Evolutionary conservation across 768 basidiomycete genomes (phyloP), one percentile per base, ranked within the genome.

Genomic region (Macrolepiota fuliginosa): DNA sequence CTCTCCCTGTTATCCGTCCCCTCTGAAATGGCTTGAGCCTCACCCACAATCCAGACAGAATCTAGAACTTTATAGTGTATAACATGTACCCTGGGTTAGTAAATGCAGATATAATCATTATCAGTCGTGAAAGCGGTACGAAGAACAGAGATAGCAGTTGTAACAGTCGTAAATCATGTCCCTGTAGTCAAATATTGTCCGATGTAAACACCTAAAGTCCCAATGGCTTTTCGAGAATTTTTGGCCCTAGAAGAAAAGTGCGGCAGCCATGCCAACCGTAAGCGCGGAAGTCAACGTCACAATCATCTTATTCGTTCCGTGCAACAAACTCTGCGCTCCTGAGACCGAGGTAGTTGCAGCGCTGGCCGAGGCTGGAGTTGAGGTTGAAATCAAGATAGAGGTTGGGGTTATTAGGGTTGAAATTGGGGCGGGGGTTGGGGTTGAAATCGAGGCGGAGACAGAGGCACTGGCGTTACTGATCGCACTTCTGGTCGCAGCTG

Each of bases 1-100:
- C 93, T 0, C 71, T 83, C 56, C 89, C 88, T 1, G 68, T 85
- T 66, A 86, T 96, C 54, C 78, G 83, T 65, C 85, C 90, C 1
- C 68, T 91, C 69, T 86, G 66, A 59, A 24, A 36, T 22, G 27
- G 25, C 19, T 54, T 39, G 32, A 12, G 42, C n/a, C 27, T 22
- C 29, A 22, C 46, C 35, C 10, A 9, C 22, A 62, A 25, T 32
- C 22, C 29, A 35, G 35, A 24, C 27, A n/a, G 19, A 25, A 25
- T 36, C 17, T 24, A 47, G 22, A 56, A 45, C 19, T 9, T 19
- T 45, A 19, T 45, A n/a, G 19, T 27, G 25, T 54, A n/a, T 17
- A 42, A 35, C 24, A 19, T 19, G 25, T 24, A 59, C 37, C 24
- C 39, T 17, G 46, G 53, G 35, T n/a, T 49, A 29, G 40, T 25